These are phyloP conservation scores for Aspergillus proliferans DNA, from an alignment of 2,329 filamentous ascomycete genomes.

Conservation along the genomic window DNA sequence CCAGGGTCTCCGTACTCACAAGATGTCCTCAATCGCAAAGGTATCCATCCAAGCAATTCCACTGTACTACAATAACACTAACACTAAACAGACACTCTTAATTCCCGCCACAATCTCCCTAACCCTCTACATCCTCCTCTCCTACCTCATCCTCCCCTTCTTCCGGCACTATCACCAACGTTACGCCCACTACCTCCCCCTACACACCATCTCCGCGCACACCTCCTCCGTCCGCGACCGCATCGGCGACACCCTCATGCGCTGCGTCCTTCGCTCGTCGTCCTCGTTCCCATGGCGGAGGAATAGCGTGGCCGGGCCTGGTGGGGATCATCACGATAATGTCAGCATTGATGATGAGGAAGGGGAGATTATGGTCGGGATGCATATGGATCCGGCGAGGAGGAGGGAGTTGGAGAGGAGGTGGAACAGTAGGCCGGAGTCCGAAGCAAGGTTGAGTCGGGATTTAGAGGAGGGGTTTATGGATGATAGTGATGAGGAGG, in stretches of 20 bases:
- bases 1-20: slow-evolving; percentile 3
- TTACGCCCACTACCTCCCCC: slow-evolving; percentile 67
- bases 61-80: background rate
- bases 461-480: slow-evolving; percentile 73
- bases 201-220: slow-evolving; percentile 48
- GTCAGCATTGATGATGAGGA: slow-evolving; percentile 63
- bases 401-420: slow-evolving; percentile 38
- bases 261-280: slow-evolving; percentile 38
- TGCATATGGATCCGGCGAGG: slow-evolving; percentile 48
- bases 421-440: slow-evolving; percentile 39
- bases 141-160: slow-evolving; percentile 60
- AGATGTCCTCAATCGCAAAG: slow-evolving; percentile 22
- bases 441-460: slow-evolving; percentile 60
- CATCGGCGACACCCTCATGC: slow-evolving; percentile 36
- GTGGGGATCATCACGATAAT: slow-evolving; percentile 45
- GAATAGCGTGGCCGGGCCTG: slow-evolving; percentile 32
- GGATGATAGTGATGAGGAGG: slow-evolving; percentile 64
- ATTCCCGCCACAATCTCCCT: slow-evolving; percentile 66
- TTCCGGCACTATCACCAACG: slow-evolving; percentile 65
- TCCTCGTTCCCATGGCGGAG: slow-evolving; percentile 28
- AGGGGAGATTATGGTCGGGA: slow-evolving; percentile 45
- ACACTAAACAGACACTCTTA: slow-evolving; percentile 55
- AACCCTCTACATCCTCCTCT: slow-evolving; percentile 59
- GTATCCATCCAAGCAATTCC: slow-evolving; percentile 5
- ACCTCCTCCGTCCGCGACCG: slow-evolving; percentile 52